Base-by-base conservation (phyloP, 1,284 basidiomycete genomes). In the Cerioporus squamosus region DNA sequence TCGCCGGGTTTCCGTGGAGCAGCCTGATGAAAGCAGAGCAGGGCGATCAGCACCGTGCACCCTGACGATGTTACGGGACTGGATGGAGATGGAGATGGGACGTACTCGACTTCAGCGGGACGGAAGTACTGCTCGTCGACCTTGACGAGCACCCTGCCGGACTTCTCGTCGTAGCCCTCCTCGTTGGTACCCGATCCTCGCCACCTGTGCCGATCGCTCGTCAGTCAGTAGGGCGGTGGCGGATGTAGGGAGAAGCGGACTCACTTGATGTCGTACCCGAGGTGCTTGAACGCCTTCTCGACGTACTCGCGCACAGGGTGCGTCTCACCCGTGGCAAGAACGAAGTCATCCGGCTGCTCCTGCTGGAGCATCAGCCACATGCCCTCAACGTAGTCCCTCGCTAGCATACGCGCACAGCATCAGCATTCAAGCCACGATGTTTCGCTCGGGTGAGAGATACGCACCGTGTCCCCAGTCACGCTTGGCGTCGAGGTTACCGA, bases 301-400 rank as follows among this genome's bases (percentile, higher is more conserved):
- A 96, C 91, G 68, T 88, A 96, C 75, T 95, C 93, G 51, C 92
- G 87, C 31, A 97, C 94, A 45, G 86, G 86, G 73, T 97, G 95
- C 26, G 93, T 96, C 79, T 96, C 94, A 33, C 93, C 93, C 1
- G 93, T 96, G 0, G 94, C 94, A 44, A 97, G 88, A 38, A 97
- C 94, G 69, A 92, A 97, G 75, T 97, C 94, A 20, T 93, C 86
- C 1, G 94, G 79, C 24, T 67, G 66, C 8, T 86, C 81, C 72
- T 95, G 94, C 74, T 97, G 94, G 29, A 97, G 84, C 85, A 97
- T 95, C 68, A 84, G 82, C 94, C 94, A 97, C 95, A 97, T 96
- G 44, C 94, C 94, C 75, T 95, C 94, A 12, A 94, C 88, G 68
- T 94, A 95, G 72, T 95, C 93, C 63, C 85, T 86, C 51, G 92